Conservation (phyloP, 2,329 filamentous ascomycete genomes). For the Epicoccum nigrum region DNA sequence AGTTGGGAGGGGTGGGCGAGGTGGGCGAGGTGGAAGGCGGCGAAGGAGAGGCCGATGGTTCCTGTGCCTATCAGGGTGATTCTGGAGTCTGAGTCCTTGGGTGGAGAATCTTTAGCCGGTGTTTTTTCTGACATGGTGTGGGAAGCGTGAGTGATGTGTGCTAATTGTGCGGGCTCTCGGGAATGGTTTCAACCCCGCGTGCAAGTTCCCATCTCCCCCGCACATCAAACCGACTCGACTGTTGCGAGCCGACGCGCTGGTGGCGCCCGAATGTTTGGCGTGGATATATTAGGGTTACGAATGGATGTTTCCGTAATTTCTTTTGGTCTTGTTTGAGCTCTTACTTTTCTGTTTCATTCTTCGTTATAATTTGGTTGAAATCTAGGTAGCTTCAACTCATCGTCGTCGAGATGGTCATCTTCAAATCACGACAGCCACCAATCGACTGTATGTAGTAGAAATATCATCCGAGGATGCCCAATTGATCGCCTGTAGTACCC, state of each 20-base stretch:
- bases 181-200: constrained; percentile 26
- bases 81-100: constrained; percentile 18
- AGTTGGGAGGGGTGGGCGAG: constrained; percentile 49
- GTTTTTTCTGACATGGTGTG: constrained; percentile 13
- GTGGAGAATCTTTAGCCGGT: background rate
- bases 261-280: constrained; percentile 24
- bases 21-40: constrained; percentile 59
- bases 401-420: constrained; percentile 43
- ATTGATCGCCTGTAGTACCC: constrained; percentile 52
- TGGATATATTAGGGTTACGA: background rate
- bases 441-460: constrained; percentile 45
- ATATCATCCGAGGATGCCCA: background rate
- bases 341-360: background rate
- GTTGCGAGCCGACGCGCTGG: constrained; percentile 29
- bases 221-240: constrained; percentile 38
- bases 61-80: constrained; percentile 55
- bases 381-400: background rate
- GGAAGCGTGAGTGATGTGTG: background rate
- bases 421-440: constrained; percentile 52
- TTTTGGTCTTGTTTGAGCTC: background rate
- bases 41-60: constrained; percentile 63
- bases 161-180: constrained; percentile 7
- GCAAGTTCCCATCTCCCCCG: constrained; percentile 29
- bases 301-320: background rate
- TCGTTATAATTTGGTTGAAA: background rate